Evolutionary conservation across 2,329 filamentous ascomycete genomes (phyloP), one percentile per base, ranked within the genome.

Genomic region (Penicillium vulpinum): DNA sequence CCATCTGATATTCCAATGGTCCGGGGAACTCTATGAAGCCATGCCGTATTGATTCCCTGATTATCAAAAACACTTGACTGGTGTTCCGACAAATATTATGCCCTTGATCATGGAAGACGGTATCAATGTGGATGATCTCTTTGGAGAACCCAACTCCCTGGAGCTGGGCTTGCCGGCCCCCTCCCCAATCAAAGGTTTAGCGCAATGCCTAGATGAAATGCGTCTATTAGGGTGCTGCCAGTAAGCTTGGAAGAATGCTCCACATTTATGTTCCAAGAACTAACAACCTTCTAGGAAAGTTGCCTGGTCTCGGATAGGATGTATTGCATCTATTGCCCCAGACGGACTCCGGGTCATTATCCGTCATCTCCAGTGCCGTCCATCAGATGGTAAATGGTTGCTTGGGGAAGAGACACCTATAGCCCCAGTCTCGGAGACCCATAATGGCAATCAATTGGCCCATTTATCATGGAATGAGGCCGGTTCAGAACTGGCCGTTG

Each of bases 251-350:
- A 33, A 44, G n/a, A 26, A 26, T 26, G 18, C 9, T n/a, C 5
- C 11, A 24, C n/a, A 47, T 41, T 9, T 8, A 10, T 18, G 33
- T 51, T 51, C 24, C 11, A 45, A 33, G n/a, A 45, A 45, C 62
- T 72, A 49, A 74, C 70, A 59, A 65, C 54, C 22, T 11, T 46
- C 43, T 65, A 95, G 92, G 71, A 86, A 85, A 62, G 83, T 97
- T 52, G 87, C 89, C 29, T 97, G 93, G 92, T 96, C 93, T 11
- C 92, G 88, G 67, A 84, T 86, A 59, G 93, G 93, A 41, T 91
- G 88, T 58, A 90, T 97, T 63, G 92, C 92, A 28, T 88, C 88
- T 52, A 88, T 97, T 63, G 84, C 87, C 21, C 77, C 84, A 16
- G 88, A 92, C 74, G 89, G 90, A 28, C 82, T 83, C 46, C 82